Base-by-base conservation (phyloP, 169 alveolate species). In the Plasmodium fragile region DNA sequence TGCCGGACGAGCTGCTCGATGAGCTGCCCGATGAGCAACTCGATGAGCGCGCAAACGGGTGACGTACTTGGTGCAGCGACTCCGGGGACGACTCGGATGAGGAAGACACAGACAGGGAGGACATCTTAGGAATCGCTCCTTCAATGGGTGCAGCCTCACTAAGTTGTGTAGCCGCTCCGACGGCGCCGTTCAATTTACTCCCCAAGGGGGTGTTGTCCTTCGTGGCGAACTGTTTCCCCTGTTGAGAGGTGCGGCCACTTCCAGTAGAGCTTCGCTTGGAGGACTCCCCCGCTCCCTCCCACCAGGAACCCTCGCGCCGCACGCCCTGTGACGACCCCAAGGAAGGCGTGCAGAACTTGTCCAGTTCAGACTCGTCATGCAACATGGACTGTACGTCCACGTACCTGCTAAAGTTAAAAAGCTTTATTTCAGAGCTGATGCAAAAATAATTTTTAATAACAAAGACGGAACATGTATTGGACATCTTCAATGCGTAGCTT, bases 341-440 rank as follows among this genome's bases (percentile, higher is more conserved):
- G 18, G 43, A 39, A 41, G 22, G 30, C 2, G 36, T 18, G 25
- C 32, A 52, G 52, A 69, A 85, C 43, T 16, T 69, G 2, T 30
- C 34, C 59, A 85, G n/a, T 41, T 77, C 36, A 0, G 81, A 55
- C 5, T 65, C 70, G 39, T 89, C 94, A 89, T 89, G 36, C 30
- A 89, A 4, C 45, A 91, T 70, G n/a, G 82, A 30, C 45, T 77
- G 53, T 7, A 91, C 59, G 36, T 91, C 55, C 34, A 91, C 65
- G 32, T 81, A 91, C 10, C 82, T 91, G 8, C 92, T 70, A 59
- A 91, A 91, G 41, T 91, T 91, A 80, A 75, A 69, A 34, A 91
- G 92, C 41, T 71, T 79, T 0, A 91, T 91, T 43, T 81, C 94
- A 18, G 94, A 80, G 0, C 11, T 81, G 34, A 91, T 34, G 25